Evolutionary conservation across 441 rosid species (phyloP), one percentile per base, ranked within the genome.

Genomic region (Eruca vesicaria): DNA sequence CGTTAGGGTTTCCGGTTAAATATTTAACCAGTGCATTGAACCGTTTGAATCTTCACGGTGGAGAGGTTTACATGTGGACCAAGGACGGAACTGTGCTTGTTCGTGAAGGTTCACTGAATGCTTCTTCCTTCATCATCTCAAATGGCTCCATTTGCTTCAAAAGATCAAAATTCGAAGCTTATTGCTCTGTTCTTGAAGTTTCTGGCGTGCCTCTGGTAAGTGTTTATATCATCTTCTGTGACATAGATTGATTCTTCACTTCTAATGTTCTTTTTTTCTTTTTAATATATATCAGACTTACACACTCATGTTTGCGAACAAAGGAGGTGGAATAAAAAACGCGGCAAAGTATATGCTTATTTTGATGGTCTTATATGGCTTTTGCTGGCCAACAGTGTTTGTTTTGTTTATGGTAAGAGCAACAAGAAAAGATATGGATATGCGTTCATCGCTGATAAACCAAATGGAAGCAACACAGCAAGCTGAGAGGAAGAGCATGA

Each of bases 391-490:
- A 52, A 69, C 78, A 20, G 78, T 61, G 66, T 83, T 86, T 48
- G 65, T 89, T 38, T 12, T 53, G 72, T 71, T 86, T 7, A 82
- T 82, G 80, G 71, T 28, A 4, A 68, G 80, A 77, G 81, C 84
- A 20, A 80, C 85, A 18, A 71, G 19, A 32, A 82, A 77, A 75
- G 91, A 87, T 76, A 85, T 84, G 81, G 78, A 70, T 62, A 31
- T 90, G 68, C 67, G 89, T 56, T 80, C 84, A 31, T 62, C 73
- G 4, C 72, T 94, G 33, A 88, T 90, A 32, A 88, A 82, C 64
- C 97, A 92, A 77, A 90, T 79, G 92, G 97, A 94, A 79, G 88
- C 90, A 31, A 94, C 97, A 12, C 88, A 84, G 66, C 91, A 90
- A 56, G 97, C 97, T 4, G 93, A 92, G 85, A 81, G 92, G 66